Evolutionary conservation across 768 basidiomycete genomes (phyloP), one percentile per base, ranked within the genome.

Genomic region (Phanerochaete sordida): DNA sequence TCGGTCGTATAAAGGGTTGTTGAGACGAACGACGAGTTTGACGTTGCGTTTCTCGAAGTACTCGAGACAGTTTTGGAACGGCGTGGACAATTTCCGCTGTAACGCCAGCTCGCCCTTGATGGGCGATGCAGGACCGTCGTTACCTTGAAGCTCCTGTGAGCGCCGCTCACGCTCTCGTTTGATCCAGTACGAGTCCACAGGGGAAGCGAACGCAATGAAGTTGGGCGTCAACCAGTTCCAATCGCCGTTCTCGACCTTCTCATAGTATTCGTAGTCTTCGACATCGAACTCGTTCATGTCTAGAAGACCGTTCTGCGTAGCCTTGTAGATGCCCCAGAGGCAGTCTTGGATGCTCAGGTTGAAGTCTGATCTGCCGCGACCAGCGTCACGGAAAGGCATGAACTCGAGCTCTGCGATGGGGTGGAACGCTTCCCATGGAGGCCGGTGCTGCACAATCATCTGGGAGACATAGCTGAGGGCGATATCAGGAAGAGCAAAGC

Each of bases 301-400:
- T 74, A 91, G 93, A 0, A 99, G 80, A 13, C 90, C 87, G 62
- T 95, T 91, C 75, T 96, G 90, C 82, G 91, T 90, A 0, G 88
- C 89, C 71, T 93, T 93, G 86, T 89, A 93, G 62, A 93, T 75
- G 19, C 90, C 90, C 88, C 89, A 91, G 1, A 90, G 78, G 70
- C 93, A 92, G 68, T 96, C 95, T 71, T 97, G 95, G 55, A 98
- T 93, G 63, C 81, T 92, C 59, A 98, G 84, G 69, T 90, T 93
- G 76, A 95, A 97, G 73, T 98, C 95, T 9, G 93, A 91, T 13
- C 86, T 85, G 1, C 94, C 95, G 43, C 91, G 84, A 3, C 96
- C 95, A 21, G 97, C 97, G 68, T 99, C 97, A 60, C 97, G 83
- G 71, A 98, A 98, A 16, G 93, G 89, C 87, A 93, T 91, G 70